A percentile compares a stretch with the other conserved stretches of the same genome.
Evolutionary conservation across 2,329 filamentous ascomycete species (phyloP).

Genomic region (Penicillium polonicum): DNA sequence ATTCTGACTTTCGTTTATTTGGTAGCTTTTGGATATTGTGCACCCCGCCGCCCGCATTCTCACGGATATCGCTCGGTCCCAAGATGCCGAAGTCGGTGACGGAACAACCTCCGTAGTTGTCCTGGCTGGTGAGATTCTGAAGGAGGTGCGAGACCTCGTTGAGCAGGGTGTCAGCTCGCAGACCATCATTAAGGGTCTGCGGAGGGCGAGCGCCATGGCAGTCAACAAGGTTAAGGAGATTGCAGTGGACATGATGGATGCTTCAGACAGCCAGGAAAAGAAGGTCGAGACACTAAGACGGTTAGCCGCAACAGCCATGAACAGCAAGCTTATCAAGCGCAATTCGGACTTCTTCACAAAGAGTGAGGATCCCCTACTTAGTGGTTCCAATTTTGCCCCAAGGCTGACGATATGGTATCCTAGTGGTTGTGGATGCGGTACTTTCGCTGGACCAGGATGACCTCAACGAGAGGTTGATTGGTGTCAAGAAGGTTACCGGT

Average conservation of each 20-base stretch:
- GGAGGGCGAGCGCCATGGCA: slow-evolving; percentile 82
- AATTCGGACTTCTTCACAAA: slow-evolving; percentile 97
- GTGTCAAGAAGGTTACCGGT: slow-evolving; percentile 96
- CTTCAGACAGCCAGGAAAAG: slow-evolving; percentile 77
- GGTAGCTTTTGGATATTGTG: slow-evolving; percentile 90
- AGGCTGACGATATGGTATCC: slow-evolving; percentile 22
- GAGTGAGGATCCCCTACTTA: slow-evolving; percentile 57
- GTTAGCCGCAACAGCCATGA: slow-evolving; percentile 95
- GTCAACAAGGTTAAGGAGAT: slow-evolving; percentile 99
- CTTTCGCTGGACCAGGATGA: slow-evolving; percentile 94
- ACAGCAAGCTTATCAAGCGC: slow-evolving; percentile 97
- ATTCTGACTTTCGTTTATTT: slow-evolving; percentile 7
- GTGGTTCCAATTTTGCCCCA: not conserved
- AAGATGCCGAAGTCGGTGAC: slow-evolving; percentile 98
- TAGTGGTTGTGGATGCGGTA: slow-evolving; percentile 97
- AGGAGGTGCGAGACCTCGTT: slow-evolving; percentile 93
- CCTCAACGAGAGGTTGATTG: slow-evolving; percentile 95
- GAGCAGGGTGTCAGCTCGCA: slow-evolving; percentile 97
- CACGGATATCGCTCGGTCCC: slow-evolving; percentile 95
- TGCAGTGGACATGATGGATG: slow-evolving; percentile 66
- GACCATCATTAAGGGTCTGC: slow-evolving; percentile 93
- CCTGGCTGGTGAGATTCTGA: slow-evolving; percentile 93
- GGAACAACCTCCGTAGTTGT: slow-evolving; percentile 98
- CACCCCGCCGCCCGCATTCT: slow-evolving; percentile 96
- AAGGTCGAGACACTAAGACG: slow-evolving; percentile 85